phyloP scores from a whole-genome alignment of 202 grass and related monocot species.

The Setaria italica region DNA sequence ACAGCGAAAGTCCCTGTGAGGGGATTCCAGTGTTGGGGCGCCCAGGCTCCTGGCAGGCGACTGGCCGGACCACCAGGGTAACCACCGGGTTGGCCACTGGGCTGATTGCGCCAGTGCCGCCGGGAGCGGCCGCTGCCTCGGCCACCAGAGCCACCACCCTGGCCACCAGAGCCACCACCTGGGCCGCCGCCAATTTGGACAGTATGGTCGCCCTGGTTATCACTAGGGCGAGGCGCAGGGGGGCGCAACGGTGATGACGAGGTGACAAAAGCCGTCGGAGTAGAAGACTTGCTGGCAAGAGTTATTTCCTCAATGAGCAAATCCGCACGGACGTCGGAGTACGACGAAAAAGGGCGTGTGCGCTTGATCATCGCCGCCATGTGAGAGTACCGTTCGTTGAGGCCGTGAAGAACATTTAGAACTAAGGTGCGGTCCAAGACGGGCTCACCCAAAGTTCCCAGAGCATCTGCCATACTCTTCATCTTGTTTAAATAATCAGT shows the following conservation, averaged over 20 bases:
- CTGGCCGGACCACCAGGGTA: too few relatives aligned
- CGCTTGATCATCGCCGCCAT: not conserved
- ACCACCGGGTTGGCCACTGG: too few relatives aligned
- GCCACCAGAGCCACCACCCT: too few relatives aligned
- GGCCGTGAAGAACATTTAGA: not conserved
- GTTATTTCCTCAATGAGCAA: not conserved
- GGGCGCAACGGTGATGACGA: fast-evolving
- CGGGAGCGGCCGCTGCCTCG: too few relatives aligned
- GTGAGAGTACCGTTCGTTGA: not conserved
- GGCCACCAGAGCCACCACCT: too few relatives aligned
- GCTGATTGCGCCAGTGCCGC: too few relatives aligned
- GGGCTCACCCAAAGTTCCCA: not conserved
- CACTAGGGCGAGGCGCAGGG: not conserved
- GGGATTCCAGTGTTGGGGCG: not conserved
- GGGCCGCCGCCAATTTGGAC: too few relatives aligned
- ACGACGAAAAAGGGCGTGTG: not conserved
- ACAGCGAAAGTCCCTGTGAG: not conserved
- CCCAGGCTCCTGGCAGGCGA: too few relatives aligned
- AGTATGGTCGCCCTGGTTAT: too few relatives aligned
- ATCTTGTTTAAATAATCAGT: not conserved
- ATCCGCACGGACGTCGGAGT: not conserved
- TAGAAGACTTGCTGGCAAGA: not conserved
- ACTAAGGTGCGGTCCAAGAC: not conserved
- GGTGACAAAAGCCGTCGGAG: not conserved
- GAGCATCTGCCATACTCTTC: not conserved